Conservation (phyloP, 1,284 basidiomycete species). For the Waitea zeae region DNA sequence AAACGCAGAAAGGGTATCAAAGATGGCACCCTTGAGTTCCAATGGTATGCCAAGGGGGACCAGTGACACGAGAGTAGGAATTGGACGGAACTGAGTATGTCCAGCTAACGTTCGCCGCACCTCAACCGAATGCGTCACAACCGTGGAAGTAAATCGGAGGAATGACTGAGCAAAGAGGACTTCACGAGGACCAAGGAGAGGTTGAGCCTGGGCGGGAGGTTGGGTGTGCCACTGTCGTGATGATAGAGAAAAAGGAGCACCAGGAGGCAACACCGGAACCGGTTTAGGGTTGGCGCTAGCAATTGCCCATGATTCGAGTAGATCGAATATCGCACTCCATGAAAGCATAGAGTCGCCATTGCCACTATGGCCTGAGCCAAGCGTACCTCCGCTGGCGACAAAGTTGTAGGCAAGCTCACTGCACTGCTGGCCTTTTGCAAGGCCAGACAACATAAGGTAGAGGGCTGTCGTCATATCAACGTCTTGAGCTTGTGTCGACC, state of each 20-base stretch:
- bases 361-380: conserved; percentile 29
- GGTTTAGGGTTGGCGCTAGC: conserved; percentile 10
- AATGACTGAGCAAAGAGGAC: conserved; percentile 69
- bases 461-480: conserved; percentile 59
- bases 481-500: conserved; percentile 65
- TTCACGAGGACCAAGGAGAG: conserved; percentile 54
- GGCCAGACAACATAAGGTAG: conserved; percentile 79
- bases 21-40: conserved; percentile 83
- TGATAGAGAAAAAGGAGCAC: conserved; percentile 13
- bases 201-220: conserved; percentile 13
- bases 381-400: conserved; percentile 51
- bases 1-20: conserved; percentile 77
- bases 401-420: conserved; percentile 80
- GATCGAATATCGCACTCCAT: conserved; percentile 32
- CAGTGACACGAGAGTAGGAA: conserved; percentile 65
- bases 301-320: conserved; percentile 34
- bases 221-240: conserved; percentile 13
- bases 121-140: conserved; percentile 62
- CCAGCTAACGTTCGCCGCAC: conserved; percentile 68
- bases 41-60: conserved; percentile 69
- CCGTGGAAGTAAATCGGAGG: conserved; percentile 65
- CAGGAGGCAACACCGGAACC: conserved; percentile 11
- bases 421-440: conserved; percentile 71
- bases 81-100: conserved; percentile 64
- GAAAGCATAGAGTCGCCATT: conserved; percentile 16